These are phyloP conservation scores for Cardiosporidium cionae DNA, from an alignment of 169 alveolate species.

Conservation along the genomic window DNA sequence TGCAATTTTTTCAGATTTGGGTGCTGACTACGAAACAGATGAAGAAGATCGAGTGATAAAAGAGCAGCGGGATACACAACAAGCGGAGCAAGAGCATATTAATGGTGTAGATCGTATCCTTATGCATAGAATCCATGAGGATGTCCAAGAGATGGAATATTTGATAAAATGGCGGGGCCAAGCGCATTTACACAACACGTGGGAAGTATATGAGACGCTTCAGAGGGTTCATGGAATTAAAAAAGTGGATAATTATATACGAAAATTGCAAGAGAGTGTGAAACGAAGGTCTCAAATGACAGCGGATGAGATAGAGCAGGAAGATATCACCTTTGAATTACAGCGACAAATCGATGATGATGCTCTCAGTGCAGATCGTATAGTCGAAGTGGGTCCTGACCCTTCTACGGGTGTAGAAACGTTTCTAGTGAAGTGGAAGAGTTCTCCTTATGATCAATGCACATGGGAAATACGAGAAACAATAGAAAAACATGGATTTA, in stretches of 20 bases:
- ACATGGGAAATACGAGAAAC: slow-evolving; percentile 74
- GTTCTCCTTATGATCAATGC: slow-evolving; percentile 82
- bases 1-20: no score
- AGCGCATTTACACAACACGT: slow-evolving; percentile 77
- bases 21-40: not conserved
- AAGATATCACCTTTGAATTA: slow-evolving; percentile 65
- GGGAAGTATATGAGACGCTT: slow-evolving; percentile 69
- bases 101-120: not conserved
- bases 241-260: slow-evolving; percentile 70
- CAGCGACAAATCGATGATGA: slow-evolving; percentile 79
- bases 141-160: slow-evolving; percentile 36
- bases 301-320: slow-evolving; percentile 79
- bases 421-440: slow-evolving; percentile 76
- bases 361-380: slow-evolving; percentile 74
- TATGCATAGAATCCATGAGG: not conserved
- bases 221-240: slow-evolving; percentile 61
- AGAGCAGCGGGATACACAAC: not conserved
- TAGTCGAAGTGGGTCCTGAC: slow-evolving; percentile 40
- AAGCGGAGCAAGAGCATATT: not conserved
- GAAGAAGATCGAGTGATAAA: not conserved
- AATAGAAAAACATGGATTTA: slow-evolving; percentile 63
- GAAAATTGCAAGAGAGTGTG: slow-evolving; percentile 53
- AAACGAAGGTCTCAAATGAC: slow-evolving; percentile 65
- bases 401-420: slow-evolving; percentile 6
- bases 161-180: slow-evolving; percentile 77